Conservation (phyloP, 2,329 filamentous ascomycete genomes). For the Lachnellula arida region DNA sequence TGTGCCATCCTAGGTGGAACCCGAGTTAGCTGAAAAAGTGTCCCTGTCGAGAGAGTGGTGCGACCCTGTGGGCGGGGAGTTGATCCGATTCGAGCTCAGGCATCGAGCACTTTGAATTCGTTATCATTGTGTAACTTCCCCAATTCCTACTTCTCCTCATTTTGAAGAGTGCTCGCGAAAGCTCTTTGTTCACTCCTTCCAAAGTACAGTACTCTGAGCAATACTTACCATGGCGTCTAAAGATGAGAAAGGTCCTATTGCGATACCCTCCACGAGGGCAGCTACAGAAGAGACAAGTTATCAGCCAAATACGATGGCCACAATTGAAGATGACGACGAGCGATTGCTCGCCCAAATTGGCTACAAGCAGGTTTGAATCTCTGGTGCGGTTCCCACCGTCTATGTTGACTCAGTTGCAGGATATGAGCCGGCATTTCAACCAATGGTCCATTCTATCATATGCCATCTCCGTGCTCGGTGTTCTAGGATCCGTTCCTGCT, state of each 20-base stretch:
- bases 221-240: constrained; percentile 10
- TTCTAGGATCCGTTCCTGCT: constrained; percentile 60
- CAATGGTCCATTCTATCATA: constrained; percentile 64
- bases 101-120: background rate
- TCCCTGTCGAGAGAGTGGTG: background rate
- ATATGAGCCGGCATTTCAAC: constrained; percentile 57
- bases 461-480: constrained; percentile 60
- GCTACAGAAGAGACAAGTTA: background rate
- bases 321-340: constrained; percentile 55
- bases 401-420: constrained; percentile 36
- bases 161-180: background rate
- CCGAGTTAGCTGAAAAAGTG: background rate
- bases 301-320: constrained; percentile 36
- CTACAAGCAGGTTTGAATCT: constrained; percentile 51
- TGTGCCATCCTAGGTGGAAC: background rate
- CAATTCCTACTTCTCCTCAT: background rate
- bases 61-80: background rate
- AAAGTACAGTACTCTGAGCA: background rate
- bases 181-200: background rate
- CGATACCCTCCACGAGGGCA: background rate
- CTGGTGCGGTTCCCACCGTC: background rate
- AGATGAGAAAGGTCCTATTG: background rate
- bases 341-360: constrained; percentile 56
- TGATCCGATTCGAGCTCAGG: background rate
- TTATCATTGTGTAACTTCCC: background rate